Evolutionary conservation across 371 early-diverging fungal genomes (phyloP).

Genomic region (Furculomyces boomerangus): DNA sequence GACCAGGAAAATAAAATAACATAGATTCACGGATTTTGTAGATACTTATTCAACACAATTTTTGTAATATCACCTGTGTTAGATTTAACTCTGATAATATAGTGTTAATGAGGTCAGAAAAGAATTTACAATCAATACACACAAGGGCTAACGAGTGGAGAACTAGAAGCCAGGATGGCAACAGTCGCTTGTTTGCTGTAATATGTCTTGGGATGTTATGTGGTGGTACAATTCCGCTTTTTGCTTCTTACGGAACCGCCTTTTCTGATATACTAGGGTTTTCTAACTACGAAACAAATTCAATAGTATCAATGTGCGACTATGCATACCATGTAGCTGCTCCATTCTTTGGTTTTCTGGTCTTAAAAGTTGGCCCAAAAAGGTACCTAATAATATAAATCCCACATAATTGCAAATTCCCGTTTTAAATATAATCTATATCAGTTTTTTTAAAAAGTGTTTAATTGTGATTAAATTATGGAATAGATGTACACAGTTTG

Average conservation of each 20-base stretch:
- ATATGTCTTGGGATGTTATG: conserved; percentile 23
- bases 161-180: too few relatives aligned
- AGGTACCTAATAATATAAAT: not conserved
- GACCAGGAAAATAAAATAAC: too few relatives aligned
- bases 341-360: conserved; percentile 30
- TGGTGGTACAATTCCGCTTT: conserved; percentile 35
- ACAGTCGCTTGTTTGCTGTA: conserved; percentile 15
- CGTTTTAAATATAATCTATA: not conserved
- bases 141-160: too few relatives aligned
- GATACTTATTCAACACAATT: too few relatives aligned
- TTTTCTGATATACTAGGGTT: conserved; percentile 23
- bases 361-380: conserved; percentile 25
- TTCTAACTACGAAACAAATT: conserved; percentile 27
- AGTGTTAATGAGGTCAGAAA: too few relatives aligned
- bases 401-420: too few relatives aligned
- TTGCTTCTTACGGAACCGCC: conserved; percentile 29
- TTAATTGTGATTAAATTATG: too few relatives aligned
- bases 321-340: conserved; percentile 32
- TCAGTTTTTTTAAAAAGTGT: not conserved
- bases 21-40: too few relatives aligned
- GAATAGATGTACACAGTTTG: conserved; percentile 15
- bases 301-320: conserved; percentile 30
- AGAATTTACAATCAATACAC: too few relatives aligned
- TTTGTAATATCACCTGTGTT: too few relatives aligned
- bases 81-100: too few relatives aligned